Evolutionary conservation across 2,329 filamentous ascomycete genomes (phyloP).

Genomic region (Neonectria hederae): DNA sequence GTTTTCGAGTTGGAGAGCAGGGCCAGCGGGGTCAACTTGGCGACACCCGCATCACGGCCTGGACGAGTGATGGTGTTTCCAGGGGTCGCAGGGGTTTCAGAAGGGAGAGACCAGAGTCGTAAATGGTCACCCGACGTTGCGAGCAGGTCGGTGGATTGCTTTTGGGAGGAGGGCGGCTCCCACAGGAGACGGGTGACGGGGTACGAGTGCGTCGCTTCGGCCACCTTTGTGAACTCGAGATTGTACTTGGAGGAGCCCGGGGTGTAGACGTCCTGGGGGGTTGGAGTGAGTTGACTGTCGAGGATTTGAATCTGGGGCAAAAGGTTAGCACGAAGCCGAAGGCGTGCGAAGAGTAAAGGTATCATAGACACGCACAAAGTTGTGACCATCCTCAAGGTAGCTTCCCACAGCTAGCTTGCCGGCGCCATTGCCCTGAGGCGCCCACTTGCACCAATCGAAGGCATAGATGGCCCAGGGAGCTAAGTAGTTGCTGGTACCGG

Average conservation of each 20-base stretch:
- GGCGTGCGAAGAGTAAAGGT: background rate
- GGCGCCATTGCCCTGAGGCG: constrained; percentile 78
- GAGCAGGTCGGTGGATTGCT: constrained; percentile 92
- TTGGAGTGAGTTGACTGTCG: constrained; percentile 81
- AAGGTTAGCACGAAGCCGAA: constrained; percentile 15
- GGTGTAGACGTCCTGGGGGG: constrained; percentile 73
- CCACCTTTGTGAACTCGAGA: constrained; percentile 91
- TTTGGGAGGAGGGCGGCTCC: constrained; percentile 95
- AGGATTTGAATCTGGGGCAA: constrained; percentile 89
- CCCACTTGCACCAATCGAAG: constrained; percentile 99
- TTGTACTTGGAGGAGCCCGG: constrained; percentile 78
- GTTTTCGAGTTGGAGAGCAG: constrained; percentile 98
- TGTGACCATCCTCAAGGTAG: constrained; percentile 97
- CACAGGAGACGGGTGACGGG: constrained; percentile 94
- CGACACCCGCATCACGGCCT: constrained; percentile 64
- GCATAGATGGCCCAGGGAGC: constrained; percentile 97
- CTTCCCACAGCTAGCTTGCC: constrained; percentile 96
- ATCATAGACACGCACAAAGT: constrained; percentile 72
- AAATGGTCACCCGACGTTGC: constrained; percentile 96
- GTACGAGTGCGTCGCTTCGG: constrained; percentile 97
- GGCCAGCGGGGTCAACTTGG: constrained; percentile 91
- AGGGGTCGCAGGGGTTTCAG: constrained; percentile 64
- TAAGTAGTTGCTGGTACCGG: constrained; percentile 89
- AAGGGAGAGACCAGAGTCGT: constrained; percentile 90
- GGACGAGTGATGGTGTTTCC: constrained; percentile 75